phyloP scores from a whole-genome alignment of 2,329 filamentous ascomycete species.

The Chrysosporium queenslandicum region DNA sequence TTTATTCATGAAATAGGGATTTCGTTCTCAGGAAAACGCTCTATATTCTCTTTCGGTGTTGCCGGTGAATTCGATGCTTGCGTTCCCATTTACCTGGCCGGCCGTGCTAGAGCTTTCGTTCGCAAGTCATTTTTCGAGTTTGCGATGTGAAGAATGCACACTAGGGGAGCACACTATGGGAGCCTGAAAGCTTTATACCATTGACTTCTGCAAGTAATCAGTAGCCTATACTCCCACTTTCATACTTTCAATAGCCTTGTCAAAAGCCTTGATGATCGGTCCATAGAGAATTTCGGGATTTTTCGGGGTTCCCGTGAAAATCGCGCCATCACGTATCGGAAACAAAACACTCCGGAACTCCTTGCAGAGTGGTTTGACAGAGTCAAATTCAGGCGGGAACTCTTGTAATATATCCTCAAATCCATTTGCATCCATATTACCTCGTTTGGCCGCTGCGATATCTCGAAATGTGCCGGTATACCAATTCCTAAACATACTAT shows the following conservation, averaged over 20 bases:
- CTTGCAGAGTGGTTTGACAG: conserved; percentile 21
- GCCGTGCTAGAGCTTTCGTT: no score
- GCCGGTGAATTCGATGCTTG: no score
- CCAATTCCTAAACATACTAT: neutral
- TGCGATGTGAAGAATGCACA: no score
- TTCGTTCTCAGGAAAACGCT: no score
- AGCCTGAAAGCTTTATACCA: no score
- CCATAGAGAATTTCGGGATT: conserved; percentile 17
- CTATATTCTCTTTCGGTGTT: no score
- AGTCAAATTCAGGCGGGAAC: conserved; percentile 21
- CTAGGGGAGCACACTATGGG: no score
- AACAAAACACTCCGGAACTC: conserved; percentile 19
- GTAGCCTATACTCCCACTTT: neutral
- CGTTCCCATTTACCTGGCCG: no score
- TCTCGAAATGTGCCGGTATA: conserved; percentile 6
- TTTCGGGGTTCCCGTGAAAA: conserved; percentile 14
- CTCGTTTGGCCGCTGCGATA: conserved; percentile 17
- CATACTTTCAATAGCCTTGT: conserved; percentile 14
- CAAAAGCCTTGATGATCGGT: conserved; percentile 19
- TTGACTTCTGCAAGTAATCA: no score
- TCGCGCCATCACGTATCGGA: conserved; percentile 3
- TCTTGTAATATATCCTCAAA: conserved; percentile 22
- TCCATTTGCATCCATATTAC: conserved; percentile 16
- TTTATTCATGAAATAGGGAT: no score
- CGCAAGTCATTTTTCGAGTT: no score